These are phyloP conservation scores for Przewalskia tangutica DNA, from an alignment of 257 asterid genomes.

Conservation along the genomic window DNA sequence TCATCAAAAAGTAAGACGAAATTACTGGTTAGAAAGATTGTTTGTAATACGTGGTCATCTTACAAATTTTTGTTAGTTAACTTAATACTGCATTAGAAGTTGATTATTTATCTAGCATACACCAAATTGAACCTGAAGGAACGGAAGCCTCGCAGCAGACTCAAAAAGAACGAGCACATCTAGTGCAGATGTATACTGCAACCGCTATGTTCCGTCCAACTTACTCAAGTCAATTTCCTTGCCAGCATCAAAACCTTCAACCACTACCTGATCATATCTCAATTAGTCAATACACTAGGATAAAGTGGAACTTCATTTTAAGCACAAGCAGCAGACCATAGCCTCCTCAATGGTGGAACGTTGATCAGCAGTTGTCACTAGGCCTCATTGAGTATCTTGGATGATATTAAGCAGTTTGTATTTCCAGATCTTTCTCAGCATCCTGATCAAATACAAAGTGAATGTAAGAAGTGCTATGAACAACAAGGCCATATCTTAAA, in stretches of 20 bases:
- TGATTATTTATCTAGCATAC: constrained; percentile 5
- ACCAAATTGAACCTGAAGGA: constrained; percentile 43
- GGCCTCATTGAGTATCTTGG: constrained; percentile 71
- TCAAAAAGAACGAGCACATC: constrained; percentile 77
- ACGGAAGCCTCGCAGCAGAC: constrained; percentile 67
- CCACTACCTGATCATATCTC: constrained; percentile 33
- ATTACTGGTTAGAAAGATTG: not conserved
- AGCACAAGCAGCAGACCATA: constrained; percentile 25
- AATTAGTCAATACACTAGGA: not conserved
- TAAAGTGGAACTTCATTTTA: not conserved
- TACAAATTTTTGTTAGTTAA: not conserved
- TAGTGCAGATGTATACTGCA: constrained; percentile 82
- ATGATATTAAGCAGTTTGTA: constrained; percentile 53
- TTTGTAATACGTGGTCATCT: not conserved
- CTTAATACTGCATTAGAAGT: not conserved
- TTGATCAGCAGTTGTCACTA: constrained; percentile 44
- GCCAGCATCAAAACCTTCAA: constrained; percentile 61
- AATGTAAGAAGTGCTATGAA: not conserved
- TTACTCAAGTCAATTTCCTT: constrained; percentile 38
- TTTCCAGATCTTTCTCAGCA: constrained; percentile 46
- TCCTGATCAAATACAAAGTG: constrained; percentile 19
- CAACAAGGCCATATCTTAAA: not conserved
- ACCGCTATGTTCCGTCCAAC: constrained; percentile 92
- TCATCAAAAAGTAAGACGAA: not conserved
- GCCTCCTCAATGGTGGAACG: constrained; percentile 79